phyloP scores from a whole-genome alignment of 108 stramenopile genomes.

The Nitzschia inconspicua region DNA sequence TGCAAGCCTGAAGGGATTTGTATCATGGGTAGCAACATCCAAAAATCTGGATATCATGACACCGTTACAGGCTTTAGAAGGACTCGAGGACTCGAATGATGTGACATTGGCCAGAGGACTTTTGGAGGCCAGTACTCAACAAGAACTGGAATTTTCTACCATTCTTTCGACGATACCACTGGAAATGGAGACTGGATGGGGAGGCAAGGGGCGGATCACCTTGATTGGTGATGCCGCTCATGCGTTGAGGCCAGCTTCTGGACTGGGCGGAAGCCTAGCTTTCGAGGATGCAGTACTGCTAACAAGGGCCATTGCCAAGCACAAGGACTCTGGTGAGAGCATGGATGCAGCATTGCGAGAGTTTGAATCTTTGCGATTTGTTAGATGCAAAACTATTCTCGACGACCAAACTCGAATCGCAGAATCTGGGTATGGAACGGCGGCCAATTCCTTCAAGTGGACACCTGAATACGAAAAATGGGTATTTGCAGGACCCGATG shows the following conservation, averaged over 20 bases:
- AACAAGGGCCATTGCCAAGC: constrained; percentile 2
- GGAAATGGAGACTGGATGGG: constrained; percentile 27
- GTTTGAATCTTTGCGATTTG: not conserved
- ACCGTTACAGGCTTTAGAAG: too few relatives aligned
- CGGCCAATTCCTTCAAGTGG: not conserved
- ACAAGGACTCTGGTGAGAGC: not conserved
- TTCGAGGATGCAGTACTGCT: constrained; percentile 44
- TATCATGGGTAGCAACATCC: too few relatives aligned
- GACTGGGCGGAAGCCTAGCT: constrained; percentile 28
- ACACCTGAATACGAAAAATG: not conserved
- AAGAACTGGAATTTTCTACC: too few relatives aligned
- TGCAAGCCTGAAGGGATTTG: too few relatives aligned
- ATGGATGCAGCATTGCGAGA: not conserved
- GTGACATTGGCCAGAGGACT: too few relatives aligned
- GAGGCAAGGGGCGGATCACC: constrained; percentile 33
- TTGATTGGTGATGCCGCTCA: constrained; percentile 42
- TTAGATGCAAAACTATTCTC: not conserved
- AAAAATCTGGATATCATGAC: too few relatives aligned
- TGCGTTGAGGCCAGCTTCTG: constrained; percentile 23
- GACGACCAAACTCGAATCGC: not conserved
- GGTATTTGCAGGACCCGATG: not conserved
- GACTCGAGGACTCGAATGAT: too few relatives aligned
- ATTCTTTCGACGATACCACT: too few relatives aligned
- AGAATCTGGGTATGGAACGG: not conserved
- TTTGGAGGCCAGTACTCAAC: too few relatives aligned